Percentiles rank a stretch among this genome's conserved stretches.
Evolutionary conservation across 2,329 filamentous ascomycete genomes (phyloP).

Genomic region (Chrysosphaeria jannelii): DNA sequence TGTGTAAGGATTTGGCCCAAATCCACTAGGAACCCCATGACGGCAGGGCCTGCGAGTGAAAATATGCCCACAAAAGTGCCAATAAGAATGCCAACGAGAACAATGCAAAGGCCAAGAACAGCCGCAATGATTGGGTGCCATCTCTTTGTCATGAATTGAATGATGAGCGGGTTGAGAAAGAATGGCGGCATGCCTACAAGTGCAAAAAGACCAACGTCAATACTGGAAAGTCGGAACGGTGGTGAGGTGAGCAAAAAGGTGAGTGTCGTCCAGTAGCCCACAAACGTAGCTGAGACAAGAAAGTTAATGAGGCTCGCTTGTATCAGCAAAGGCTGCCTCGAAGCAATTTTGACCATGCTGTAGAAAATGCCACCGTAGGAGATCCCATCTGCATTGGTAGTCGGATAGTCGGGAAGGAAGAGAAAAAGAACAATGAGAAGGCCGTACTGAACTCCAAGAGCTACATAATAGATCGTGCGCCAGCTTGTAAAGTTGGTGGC

Average conservation of each 20-base stretch:
- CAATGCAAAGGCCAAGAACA: conserved; percentile 2
- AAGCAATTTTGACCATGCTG: conserved; percentile 29
- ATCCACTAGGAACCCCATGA: conserved; percentile 4
- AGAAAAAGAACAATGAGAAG: conserved; percentile 33
- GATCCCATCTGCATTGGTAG: conserved; percentile 25
- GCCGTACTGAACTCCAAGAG: conserved; percentile 34
- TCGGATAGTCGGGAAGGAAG: conserved; percentile 51
- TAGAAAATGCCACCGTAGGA: conserved; percentile 28
- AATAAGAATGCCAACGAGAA: conserved; percentile 2
- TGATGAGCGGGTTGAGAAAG: conserved; percentile 3
- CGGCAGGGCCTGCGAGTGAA: conserved; percentile 3
- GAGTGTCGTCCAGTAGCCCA: conserved; percentile 25
- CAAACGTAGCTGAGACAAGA: conserved; percentile 17
- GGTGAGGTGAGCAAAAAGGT: conserved; percentile 41
- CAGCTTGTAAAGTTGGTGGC: conserved; percentile 1
- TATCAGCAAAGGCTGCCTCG: conserved; percentile 31
- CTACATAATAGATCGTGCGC: conserved; percentile 33
- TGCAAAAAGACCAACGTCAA: conserved; percentile 45
- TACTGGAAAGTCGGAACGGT: conserved; percentile 32
- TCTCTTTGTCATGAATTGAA: conserved; percentile 3
- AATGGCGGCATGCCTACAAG: conserved; percentile 27
- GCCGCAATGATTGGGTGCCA: conserved; percentile 2
- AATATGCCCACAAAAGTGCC: conserved; percentile 4
- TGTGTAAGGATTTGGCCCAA: conserved; percentile 3
- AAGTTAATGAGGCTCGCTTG: conserved; percentile 36